phyloP scores from a whole-genome alignment of 1,284 basidiomycete species.

The Testicularia cyperi region DNA sequence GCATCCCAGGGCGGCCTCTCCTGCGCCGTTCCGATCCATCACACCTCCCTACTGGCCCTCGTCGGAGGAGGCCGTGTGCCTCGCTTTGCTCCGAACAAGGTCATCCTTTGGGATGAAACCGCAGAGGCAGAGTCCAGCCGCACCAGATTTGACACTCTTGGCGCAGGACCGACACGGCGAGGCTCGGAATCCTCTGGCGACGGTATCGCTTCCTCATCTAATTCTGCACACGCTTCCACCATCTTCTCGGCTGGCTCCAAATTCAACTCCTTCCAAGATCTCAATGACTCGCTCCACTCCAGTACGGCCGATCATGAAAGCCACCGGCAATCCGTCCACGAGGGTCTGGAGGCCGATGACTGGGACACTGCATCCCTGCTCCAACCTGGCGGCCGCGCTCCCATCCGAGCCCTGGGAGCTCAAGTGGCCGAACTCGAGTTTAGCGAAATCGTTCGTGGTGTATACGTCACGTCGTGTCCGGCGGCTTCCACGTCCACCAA shows the following conservation, averaged over 20 bases:
- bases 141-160: too few species aligned
- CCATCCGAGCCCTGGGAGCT: too few species aligned
- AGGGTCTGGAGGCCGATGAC: too few species aligned
- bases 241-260: conserved; percentile 44
- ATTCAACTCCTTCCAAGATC: conserved; percentile 29
- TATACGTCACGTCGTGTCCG: conserved; percentile 30
- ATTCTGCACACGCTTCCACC: conserved; percentile 33
- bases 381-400: too few species aligned
- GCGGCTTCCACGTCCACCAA: not conserved
- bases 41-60: conserved; percentile 46
- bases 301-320: too few species aligned
- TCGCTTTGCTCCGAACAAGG: conserved; percentile 53
- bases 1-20: conserved; percentile 43
- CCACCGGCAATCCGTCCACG: conserved; percentile 2
- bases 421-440: conserved; percentile 54
- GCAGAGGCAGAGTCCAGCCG: too few species aligned
- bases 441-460: conserved; percentile 39
- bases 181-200: too few species aligned
- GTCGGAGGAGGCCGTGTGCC: conserved; percentile 53
- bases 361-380: too few species aligned
- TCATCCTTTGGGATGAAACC: conserved; percentile 52
- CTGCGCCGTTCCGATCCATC: conserved; percentile 34
- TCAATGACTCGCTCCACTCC: too few species aligned
- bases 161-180: too few species aligned
- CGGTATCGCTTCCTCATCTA: not conserved